These are phyloP conservation scores for Fomitopsis pulvina DNA, from an alignment of 768 basidiomycete species.

Conservation along the genomic window DNA sequence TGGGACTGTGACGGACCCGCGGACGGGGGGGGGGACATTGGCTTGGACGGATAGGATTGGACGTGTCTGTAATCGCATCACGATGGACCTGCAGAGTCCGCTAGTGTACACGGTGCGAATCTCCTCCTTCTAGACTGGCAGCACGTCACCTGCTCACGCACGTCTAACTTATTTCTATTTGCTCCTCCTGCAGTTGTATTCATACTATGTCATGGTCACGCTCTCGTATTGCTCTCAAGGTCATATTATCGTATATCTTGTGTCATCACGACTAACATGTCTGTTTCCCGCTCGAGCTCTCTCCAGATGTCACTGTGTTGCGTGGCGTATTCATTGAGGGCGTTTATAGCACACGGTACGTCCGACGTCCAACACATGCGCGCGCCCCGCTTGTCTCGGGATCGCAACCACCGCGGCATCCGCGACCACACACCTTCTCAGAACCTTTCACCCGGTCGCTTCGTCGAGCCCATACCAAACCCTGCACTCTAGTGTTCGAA, in stretches of 20 bases:
- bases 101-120: slow-evolving; percentile 23
- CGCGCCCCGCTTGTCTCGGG: no score
- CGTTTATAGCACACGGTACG: no score
- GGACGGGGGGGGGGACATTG: slow-evolving; percentile 21
- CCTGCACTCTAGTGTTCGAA: no score
- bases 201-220: slow-evolving; percentile 17
- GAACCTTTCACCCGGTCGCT: no score
- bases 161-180: slow-evolving; percentile 18
- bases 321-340: no score
- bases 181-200: slow-evolving; percentile 22
- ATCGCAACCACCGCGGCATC: no score
- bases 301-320: no score
- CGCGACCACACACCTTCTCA: no score
- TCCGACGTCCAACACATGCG: no score
- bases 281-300: no score
- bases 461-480: no score
- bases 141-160: slow-evolving; percentile 6
- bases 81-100: slow-evolving; percentile 8
- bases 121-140: slow-evolving; percentile 9
- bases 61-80: slow-evolving; percentile 8
- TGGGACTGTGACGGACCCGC: slow-evolving; percentile 81
- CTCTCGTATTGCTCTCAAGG: slow-evolving; percentile 23
- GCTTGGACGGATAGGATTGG: slow-evolving; percentile 3
- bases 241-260: slow-evolving; percentile 22
- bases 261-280: slow-evolving; percentile 4